Evolutionary conservation across 169 alveolate species (phyloP), one percentile per base, ranked within the genome.

Genomic region (Eimeria sp.): DNA sequence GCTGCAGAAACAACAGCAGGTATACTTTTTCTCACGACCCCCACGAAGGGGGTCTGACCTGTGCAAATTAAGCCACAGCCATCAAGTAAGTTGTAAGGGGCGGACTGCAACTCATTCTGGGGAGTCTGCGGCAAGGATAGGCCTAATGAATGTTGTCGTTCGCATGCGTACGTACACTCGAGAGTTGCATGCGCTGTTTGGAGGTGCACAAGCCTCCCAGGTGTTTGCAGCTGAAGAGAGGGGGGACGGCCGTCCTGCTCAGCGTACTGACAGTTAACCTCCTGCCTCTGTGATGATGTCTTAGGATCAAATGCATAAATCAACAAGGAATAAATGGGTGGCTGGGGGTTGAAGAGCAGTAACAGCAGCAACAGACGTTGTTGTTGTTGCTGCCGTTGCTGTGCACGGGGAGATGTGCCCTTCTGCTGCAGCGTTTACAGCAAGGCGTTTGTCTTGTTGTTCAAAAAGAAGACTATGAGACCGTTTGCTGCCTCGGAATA

Each of bases 321-420:
- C 30, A 34, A 11, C 13, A 40, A 10, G n/a, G 16, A 16, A 22
- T 34, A 34, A 72, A 34, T 10, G 11, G 49, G 49, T 70, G 51
- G n/a, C n/a, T 72, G 54, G 40, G 82, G 82, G 82, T 11, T 16
- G 25, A 72, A 11, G 27, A 72, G 82, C 54, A 72, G 54, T 51
- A 72, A 51, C 78, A 67, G 78, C 78, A 30, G 49, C 82, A 72
- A 54, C 82, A 72, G 82, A 49, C 6, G 82, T 51, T 25, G 82
- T 27, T 22, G 82, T 51, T 72, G 82, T 51, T 72, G 54, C 54
- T 72, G 54, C 82, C 20, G 49, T 49, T n/a, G 78, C 82, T 72
- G 27, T 40, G 82, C 82, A 72, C 78, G 82, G 82, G 54, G 82
- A 72, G 82, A 72, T 10, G 54, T 30, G 82, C 82, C 82, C 82